phyloP scores from a whole-genome alignment of 2,329 filamentous ascomycete genomes.

The Aspergillus tamarii region DNA sequence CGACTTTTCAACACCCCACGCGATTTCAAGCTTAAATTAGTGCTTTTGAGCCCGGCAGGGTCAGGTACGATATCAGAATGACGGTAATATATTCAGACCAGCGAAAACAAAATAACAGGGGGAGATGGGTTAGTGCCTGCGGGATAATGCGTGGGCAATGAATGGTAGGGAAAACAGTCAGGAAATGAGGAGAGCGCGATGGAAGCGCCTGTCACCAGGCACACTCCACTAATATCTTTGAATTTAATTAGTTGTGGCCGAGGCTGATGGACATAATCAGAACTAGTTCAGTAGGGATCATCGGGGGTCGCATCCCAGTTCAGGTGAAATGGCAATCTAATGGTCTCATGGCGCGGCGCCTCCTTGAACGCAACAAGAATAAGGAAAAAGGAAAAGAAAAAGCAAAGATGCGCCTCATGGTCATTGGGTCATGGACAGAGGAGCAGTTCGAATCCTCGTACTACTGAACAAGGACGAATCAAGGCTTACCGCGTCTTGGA shows the following conservation, averaged over 20 bases:
- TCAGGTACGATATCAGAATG: neutral
- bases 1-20: neutral
- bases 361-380: neutral
- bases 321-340: neutral
- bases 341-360: neutral
- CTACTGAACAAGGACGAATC: neutral
- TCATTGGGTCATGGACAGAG: neutral
- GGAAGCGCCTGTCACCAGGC: slow-evolving; percentile 2
- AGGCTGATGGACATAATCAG: neutral
- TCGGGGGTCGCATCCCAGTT: neutral
- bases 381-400: slow-evolving; percentile 10
- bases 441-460: too few species aligned
- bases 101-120: neutral
- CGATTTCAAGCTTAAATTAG: neutral
- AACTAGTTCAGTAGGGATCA: slow-evolving; percentile 1
- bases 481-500: neutral
- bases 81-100: neutral
- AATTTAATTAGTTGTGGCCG: slow-evolving; percentile 8
- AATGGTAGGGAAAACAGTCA: neutral
- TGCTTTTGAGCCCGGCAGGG: neutral
- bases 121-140: neutral
- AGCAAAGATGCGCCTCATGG: slow-evolving; percentile 2
- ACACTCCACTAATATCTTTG: slow-evolving; percentile 1
- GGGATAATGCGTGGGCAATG: neutral
- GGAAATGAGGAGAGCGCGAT: slow-evolving; percentile 2